phyloP scores from a whole-genome alignment of 495 filamentous ascomycete genomes.

The Penicillium antarcticum region DNA sequence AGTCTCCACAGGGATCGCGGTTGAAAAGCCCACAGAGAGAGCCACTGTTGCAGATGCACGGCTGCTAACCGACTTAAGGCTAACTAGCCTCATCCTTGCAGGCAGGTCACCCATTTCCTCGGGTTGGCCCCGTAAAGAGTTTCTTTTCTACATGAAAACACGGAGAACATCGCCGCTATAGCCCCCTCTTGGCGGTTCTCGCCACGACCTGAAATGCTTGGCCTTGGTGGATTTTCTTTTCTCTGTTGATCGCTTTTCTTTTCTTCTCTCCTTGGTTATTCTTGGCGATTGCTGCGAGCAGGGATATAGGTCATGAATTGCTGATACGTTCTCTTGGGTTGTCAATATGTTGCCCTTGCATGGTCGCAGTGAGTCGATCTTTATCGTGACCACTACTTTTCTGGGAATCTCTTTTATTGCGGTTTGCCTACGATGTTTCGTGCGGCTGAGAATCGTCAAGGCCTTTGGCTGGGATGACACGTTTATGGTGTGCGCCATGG shows the following conservation, averaged over 20 bases:
- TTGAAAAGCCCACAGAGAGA: neutral
- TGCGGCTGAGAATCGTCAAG: constrained; percentile 35
- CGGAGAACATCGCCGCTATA: constrained; percentile 5
- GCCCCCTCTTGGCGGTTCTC: constrained; percentile 9
- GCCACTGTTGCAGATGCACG: neutral
- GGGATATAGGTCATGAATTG: constrained; percentile 12
- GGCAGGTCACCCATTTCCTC: neutral
- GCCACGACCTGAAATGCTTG: constrained; percentile 18
- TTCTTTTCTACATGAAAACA: neutral
- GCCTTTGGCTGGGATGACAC: constrained; percentile 46
- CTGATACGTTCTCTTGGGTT: constrained; percentile 1
- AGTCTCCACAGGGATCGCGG: neutral
- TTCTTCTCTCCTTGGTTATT: neutral
- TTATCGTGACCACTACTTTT: constrained; percentile 38
- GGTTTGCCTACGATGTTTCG: constrained; percentile 40
- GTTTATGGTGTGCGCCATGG: constrained; percentile 42
- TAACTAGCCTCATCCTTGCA: neutral
- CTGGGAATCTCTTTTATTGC: constrained; percentile 35
- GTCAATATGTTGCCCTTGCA: constrained; percentile 34
- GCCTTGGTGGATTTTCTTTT: constrained; percentile 5
- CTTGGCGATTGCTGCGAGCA: constrained; percentile 6
- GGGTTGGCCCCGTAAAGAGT: neutral
- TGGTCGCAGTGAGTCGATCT: constrained; percentile 36
- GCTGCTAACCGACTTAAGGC: neutral
- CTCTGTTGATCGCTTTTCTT: constrained; percentile 2